Conservation (phyloP, 1,284 basidiomycete species). For the Xerocomus nothofagi region DNA sequence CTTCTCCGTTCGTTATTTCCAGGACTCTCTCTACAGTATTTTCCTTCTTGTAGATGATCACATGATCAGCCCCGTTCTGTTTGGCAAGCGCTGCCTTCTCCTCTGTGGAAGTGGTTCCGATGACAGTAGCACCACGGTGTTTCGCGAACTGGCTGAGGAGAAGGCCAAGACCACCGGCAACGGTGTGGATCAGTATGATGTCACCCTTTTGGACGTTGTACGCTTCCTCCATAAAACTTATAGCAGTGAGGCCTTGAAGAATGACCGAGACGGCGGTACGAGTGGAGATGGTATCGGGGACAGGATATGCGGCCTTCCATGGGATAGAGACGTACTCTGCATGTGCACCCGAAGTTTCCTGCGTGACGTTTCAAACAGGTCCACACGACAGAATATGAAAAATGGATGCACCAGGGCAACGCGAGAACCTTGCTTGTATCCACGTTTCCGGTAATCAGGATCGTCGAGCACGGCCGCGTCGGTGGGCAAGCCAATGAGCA, state of each 20-base stretch:
- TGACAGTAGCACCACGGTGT: conserved; percentile 81
- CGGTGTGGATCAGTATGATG: conserved; percentile 80
- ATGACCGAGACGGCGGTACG: conserved; percentile 66
- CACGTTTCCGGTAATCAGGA: conserved; percentile 58
- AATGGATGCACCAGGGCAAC: conserved; percentile 57
- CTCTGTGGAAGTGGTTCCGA: conserved; percentile 88
- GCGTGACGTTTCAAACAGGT: conserved; percentile 13
- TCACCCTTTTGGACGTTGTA: conserved; percentile 80
- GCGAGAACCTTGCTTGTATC: conserved; percentile 58
- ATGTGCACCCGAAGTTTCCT: conserved; percentile 61
- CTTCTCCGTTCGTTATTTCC: conserved; percentile 79
- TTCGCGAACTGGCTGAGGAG: conserved; percentile 64
- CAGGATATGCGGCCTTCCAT: conserved; percentile 60
- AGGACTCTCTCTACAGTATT: conserved; percentile 72
- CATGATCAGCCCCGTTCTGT: conserved; percentile 80
- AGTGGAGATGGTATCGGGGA: conserved; percentile 62
- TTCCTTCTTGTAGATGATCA: conserved; percentile 79
- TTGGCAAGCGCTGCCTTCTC: conserved; percentile 88
- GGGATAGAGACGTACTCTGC: conserved; percentile 76
- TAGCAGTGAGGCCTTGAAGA: conserved; percentile 80
- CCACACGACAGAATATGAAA: no score
- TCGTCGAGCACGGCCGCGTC: conserved; percentile 54
- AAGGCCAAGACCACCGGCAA: conserved; percentile 79
- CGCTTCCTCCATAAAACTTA: conserved; percentile 80
- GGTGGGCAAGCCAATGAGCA: conserved; percentile 69